Evolutionary conservation across 768 basidiomycete genomes (phyloP).

Genomic region (Hemileccinum impolitum): DNA sequence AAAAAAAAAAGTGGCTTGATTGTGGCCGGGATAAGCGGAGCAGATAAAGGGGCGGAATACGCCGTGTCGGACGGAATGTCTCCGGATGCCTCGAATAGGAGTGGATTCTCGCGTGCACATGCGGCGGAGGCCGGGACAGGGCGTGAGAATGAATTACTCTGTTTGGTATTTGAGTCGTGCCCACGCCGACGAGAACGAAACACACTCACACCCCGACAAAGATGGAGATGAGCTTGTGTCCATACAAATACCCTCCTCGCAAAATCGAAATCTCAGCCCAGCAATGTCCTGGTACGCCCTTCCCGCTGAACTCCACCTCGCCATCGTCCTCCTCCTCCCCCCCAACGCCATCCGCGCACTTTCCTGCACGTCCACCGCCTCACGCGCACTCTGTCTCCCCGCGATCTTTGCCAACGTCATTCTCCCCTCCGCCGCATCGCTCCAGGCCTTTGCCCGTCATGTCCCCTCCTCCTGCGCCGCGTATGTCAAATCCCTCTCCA

Average conservation of each 20-base stretch:
- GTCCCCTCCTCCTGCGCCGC: slow-evolving; percentile 55
- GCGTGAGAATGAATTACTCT: not conserved
- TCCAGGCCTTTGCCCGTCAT: slow-evolving; percentile 49
- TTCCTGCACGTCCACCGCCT: slow-evolving; percentile 45
- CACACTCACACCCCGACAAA: slow-evolving; percentile 10
- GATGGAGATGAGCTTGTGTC: slow-evolving; percentile 14
- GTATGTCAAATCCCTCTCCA: slow-evolving; percentile 49
- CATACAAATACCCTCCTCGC: not conserved
- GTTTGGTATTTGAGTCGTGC: not conserved
- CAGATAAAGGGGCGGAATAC: not conserved
- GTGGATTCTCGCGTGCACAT: slow-evolving; percentile 14
- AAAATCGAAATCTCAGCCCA: not conserved
- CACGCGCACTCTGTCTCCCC: slow-evolving; percentile 56
- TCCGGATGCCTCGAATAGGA: slow-evolving; percentile 12
- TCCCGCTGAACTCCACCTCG: slow-evolving; percentile 64
- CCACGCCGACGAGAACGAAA: slow-evolving; percentile 17
- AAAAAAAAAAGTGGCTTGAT: not conserved
- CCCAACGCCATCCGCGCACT: slow-evolving; percentile 43
- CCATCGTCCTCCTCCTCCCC: slow-evolving; percentile 50
- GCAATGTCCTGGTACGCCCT: slow-evolving; percentile 49
- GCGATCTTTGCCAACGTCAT: slow-evolving; percentile 56
- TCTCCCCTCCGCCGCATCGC: slow-evolving; percentile 43
- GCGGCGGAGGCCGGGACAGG: slow-evolving; percentile 1
- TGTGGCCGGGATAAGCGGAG: slow-evolving; percentile 17
- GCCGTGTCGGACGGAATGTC: slow-evolving; percentile 26